Conservation (phyloP, 2,329 filamentous ascomycete genomes). For the Paecilomyces variotii region DNA sequence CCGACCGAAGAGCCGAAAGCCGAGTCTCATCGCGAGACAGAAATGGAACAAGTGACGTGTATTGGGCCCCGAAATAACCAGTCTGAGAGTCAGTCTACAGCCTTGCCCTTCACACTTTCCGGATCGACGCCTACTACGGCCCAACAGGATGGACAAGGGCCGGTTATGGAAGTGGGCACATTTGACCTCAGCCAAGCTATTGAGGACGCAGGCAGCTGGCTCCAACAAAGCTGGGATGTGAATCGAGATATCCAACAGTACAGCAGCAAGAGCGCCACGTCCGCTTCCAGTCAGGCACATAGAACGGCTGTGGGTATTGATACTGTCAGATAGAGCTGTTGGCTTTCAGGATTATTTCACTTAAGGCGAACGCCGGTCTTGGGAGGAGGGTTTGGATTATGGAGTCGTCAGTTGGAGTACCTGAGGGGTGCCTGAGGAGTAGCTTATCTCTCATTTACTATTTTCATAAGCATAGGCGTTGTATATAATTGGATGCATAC, state of each 20-base stretch:
- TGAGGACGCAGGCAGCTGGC: constrained; percentile 38
- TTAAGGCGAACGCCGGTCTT: neutral
- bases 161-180: constrained; percentile 20
- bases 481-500: neutral
- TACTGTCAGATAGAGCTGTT: neutral
- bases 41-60: neutral
- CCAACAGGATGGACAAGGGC: constrained; percentile 28
- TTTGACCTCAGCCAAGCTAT: constrained; percentile 38
- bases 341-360: neutral
- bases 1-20: neutral
- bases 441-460: neutral
- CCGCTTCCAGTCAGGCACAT: constrained; percentile 7
- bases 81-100: constrained; percentile 10
- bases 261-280: constrained; percentile 5
- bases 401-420: neutral
- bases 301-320: constrained; percentile 11
- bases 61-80: constrained; percentile 4
- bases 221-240: constrained; percentile 37
- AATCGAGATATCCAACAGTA: constrained; percentile 23
- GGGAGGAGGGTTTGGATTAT: neutral
- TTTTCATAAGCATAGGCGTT: neutral
- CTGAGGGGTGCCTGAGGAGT: neutral
- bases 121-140: constrained; percentile 22
- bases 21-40: neutral
- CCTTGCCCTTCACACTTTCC: constrained; percentile 19